Conservation (phyloP, 148 eudicot species). For the Fallopia convolvulus region DNA sequence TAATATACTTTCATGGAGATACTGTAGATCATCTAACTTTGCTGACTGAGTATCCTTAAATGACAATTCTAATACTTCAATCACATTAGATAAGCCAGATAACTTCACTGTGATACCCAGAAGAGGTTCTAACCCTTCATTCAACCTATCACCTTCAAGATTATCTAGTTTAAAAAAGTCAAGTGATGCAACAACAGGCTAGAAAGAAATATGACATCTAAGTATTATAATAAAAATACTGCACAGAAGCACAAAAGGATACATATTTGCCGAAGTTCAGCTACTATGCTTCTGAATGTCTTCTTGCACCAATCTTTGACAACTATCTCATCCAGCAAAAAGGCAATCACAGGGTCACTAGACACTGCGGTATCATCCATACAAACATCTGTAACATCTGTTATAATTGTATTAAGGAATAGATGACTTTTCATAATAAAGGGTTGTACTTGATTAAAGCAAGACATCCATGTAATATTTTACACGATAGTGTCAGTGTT, state of each 20-base stretch:
- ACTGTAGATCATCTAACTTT: conserved; percentile 72
- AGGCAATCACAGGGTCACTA: conserved; percentile 89
- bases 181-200: conserved; percentile 23
- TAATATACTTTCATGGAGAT: conserved; percentile 73
- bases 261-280: conserved; percentile 63
- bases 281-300: conserved; percentile 46
- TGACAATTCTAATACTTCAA: conserved; percentile 79
- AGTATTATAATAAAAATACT: background rate
- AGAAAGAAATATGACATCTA: background rate
- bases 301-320: conserved; percentile 98
- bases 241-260: conserved; percentile 36
- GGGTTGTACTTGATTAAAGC: background rate
- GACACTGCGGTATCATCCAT: conserved; percentile 99
- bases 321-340: conserved; percentile 94
- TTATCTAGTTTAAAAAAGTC: conserved; percentile 49
- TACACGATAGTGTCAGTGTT: background rate
- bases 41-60: conserved; percentile 75
- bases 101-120: conserved; percentile 53
- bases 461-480: background rate
- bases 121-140: conserved; percentile 37
- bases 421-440: conserved; percentile 11
- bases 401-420: conserved; percentile 44
- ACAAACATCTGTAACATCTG: conserved; percentile 97
- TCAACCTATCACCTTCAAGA: conserved; percentile 41
- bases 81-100: conserved; percentile 57